Evolutionary conservation across 106 monocot species (phyloP), one percentile per base, ranked within the genome.

Genomic region (Dendrobium huoshanense): DNA sequence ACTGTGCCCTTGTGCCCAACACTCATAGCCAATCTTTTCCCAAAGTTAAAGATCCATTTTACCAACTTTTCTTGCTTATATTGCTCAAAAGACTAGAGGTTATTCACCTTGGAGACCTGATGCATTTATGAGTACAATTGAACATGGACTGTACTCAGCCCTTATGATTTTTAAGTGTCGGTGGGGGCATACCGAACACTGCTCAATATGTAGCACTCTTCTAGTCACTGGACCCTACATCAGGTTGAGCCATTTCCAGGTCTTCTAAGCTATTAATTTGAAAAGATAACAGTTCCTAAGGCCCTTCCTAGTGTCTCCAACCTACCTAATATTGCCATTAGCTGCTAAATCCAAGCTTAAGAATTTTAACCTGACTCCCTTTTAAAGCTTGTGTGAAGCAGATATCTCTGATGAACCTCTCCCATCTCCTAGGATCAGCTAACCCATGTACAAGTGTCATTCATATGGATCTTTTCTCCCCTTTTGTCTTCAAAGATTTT

Each of bases 41-140:
- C 51, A 9, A 13, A 51, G 51, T 51, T 51, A 51, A 7, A 51
- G 13, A 51, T 51, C 51, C 51, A 51, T 51, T 51, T 51, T 31
- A 31, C 31, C 31, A 31, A 1, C 31, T 31, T 31, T 31, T 31
- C 31, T 31, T 31, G 31, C 31, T 51, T 64, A 67, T 58, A 84
- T 80, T 79, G 42, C 75, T 80, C 73, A 73, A 84, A 79, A 27
- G 56, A 43, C 84, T 75, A 84, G 59, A 79, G 79, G 84, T 25
- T 84, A 20, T 84, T 84, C 84, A 80, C 79, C 79, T 75, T 80
- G 58, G 79, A 75, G 79, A 84, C 83, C 75, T 84, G 80, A 75
- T 84, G 84, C 47, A 80, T 64, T 83, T 80, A 84, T 80, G 84
- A 75, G 73, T 79, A 84, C 80, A 75, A 84, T 47, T 72, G 45